phyloP scores from a whole-genome alignment of 352 stramenopile species.

The Plasmopara muralis region DNA sequence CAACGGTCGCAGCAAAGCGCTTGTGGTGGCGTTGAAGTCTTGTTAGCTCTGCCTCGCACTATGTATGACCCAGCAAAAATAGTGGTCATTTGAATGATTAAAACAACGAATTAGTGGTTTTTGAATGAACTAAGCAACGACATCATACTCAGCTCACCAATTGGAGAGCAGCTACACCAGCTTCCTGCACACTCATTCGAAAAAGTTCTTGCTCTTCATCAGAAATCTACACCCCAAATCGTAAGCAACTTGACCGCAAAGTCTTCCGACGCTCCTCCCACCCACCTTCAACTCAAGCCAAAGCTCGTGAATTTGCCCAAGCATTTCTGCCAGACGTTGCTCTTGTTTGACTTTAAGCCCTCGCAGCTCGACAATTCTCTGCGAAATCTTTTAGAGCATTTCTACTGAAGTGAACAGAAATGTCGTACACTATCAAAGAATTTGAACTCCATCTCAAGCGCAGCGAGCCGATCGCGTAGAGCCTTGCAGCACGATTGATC shows the following conservation, averaged over 20 bases:
- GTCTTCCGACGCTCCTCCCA: background rate
- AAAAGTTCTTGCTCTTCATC: slow-evolving; percentile 25
- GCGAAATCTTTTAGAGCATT: slow-evolving; percentile 29
- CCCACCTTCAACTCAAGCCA: slow-evolving; percentile 29
- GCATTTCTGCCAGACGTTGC: slow-evolving; percentile 19
- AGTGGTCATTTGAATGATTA: background rate
- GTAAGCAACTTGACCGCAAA: background rate
- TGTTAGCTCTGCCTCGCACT: slow-evolving; percentile 26
- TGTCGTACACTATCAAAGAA: slow-evolving; percentile 31
- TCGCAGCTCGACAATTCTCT: slow-evolving; percentile 29
- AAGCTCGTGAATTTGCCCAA: slow-evolving; percentile 27
- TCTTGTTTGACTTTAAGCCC: slow-evolving; percentile 24
- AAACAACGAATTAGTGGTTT: too few species aligned
- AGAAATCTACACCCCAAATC: slow-evolving; percentile 17
- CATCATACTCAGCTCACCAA: slow-evolving; percentile 12
- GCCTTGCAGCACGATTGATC: slow-evolving; percentile 10
- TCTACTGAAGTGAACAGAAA: slow-evolving; percentile 11
- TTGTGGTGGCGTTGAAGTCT: slow-evolving; percentile 23
- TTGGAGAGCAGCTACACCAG: slow-evolving; percentile 20
- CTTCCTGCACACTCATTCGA: slow-evolving; percentile 16
- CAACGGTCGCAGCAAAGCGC: slow-evolving; percentile 16
- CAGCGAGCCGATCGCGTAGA: slow-evolving; percentile 28
- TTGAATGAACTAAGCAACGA: background rate
- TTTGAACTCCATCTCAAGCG: slow-evolving; percentile 35
- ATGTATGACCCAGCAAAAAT: background rate